Base-by-base conservation (phyloP, 2,329 filamentous ascomycete genomes). In the Exophiala sp. region DNA sequence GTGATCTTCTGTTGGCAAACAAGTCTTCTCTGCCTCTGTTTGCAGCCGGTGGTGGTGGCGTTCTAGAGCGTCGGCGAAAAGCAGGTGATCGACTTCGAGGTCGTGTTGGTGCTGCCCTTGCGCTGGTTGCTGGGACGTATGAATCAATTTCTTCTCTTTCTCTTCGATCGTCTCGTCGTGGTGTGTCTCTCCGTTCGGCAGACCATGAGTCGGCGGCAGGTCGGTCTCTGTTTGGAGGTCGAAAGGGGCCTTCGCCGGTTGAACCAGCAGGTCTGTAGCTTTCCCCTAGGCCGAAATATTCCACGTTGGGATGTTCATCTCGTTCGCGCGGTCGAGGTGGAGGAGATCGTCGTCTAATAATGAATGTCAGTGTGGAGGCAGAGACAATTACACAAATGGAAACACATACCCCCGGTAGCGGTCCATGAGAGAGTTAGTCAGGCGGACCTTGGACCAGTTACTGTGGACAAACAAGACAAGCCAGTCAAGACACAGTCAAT, bases 61-160 rank as follows among this genome's bases (percentile, higher is more conserved):
- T 72, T 37, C 71, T 63, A 43, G 70, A 71, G 38, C 68, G 67
- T 44, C 69, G 67, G 41, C 69, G 69, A 49, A 65, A 70, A 14
- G 58, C 53, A 16, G 61, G 70, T 18, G 70, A 73, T 16, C 71
- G 69, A 56, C 70, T 73, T 53, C 70, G 65, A 10, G 51, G 58
- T 43, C 57, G 43, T 10, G 52, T 16, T 2, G 53, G 43, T 11
- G 53, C 19, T 5, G 53, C 54, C 50, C 59, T 24, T 23, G 43
- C 8, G 37, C 54, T 60, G n/a, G 59, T 59, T 4, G 38, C 35
- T 14, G 59, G 59, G 10, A 59, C 45, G 44, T 61, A 61, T 18
- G 58, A 60, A 38, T 61, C 59, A n/a, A 61, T 56, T 27, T 59
- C 57, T 16, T 59, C 57, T 42, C 57, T 49, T 13, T 59, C 55